Evolutionary conservation across 192 early-diverging fungal species (phyloP).

Genomic region (Cladochytrium replicatum): DNA sequence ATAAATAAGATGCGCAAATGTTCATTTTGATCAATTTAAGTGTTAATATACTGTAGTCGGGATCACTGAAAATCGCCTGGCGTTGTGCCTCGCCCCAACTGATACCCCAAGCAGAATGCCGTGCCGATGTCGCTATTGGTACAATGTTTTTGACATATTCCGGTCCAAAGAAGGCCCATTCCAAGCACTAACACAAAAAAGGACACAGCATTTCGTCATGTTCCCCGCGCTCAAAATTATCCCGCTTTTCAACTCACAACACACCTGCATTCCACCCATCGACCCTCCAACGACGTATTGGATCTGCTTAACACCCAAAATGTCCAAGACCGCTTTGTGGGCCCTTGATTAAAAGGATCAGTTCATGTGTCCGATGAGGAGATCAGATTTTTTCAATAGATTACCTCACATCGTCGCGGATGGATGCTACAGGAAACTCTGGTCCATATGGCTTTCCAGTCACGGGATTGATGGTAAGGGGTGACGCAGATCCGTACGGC

Average conservation of each 20-base stretch:
- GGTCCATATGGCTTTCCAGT: conserved; percentile 77
- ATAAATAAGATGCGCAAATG: too few relatives aligned
- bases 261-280: conserved; percentile 92
- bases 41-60: conserved; percentile 54
- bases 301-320: conserved; percentile 75
- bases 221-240: too few relatives aligned
- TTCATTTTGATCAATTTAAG: too few relatives aligned
- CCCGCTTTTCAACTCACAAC: too few relatives aligned
- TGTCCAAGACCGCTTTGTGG: conserved; percentile 77
- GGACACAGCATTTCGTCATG: too few relatives aligned
- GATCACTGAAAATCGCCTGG: conserved; percentile 92
- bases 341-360: too few relatives aligned
- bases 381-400: too few relatives aligned
- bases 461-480: conserved; percentile 74
- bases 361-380: too few relatives aligned
- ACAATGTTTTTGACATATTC: conserved; percentile 85
- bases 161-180: conserved; percentile 84
- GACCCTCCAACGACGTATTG: conserved; percentile 91
- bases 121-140: conserved; percentile 87
- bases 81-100: conserved; percentile 97
- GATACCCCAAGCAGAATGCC: conserved; percentile 97
- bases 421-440: conserved; percentile 76
- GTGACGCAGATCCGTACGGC: conserved; percentile 89
- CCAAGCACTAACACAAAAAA: too few relatives aligned
- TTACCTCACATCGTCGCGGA: conserved; percentile 83